phyloP scores from a whole-genome alignment of 192 early-diverging fungal species.

The Linnemannia schmuckeri region DNA sequence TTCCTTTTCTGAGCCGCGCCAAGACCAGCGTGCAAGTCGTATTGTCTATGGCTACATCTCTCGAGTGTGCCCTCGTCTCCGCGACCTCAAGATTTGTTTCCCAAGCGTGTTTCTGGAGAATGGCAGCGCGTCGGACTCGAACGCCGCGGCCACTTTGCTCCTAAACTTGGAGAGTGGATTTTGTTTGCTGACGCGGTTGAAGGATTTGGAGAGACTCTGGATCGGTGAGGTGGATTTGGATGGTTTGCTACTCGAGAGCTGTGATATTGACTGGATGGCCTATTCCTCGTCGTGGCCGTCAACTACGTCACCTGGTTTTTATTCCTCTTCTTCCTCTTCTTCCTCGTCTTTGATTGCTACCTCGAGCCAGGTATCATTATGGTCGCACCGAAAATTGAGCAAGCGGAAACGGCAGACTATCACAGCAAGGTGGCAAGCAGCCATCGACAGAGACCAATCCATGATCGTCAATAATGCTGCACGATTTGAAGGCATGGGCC shows the following conservation, averaged over 20 bases:
- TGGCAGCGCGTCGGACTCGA: neutral
- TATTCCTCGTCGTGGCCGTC: neutral
- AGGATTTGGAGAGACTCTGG: neutral
- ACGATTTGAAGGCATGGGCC: neutral
- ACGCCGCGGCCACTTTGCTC: neutral
- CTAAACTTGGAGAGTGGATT: neutral
- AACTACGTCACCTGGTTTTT: neutral
- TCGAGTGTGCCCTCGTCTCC: neutral
- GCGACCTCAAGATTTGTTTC: neutral
- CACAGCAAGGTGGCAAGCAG: neutral
- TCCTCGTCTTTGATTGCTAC: neutral
- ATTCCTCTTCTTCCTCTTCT: too few species aligned
- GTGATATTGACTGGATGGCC: neutral
- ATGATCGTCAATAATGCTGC: neutral
- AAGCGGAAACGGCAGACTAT: neutral
- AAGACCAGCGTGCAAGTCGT: neutral
- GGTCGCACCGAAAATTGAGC: neutral
- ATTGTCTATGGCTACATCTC: neutral
- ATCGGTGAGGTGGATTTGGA: neutral
- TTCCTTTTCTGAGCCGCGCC: neutral
- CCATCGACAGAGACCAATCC: neutral
- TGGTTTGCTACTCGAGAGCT: neutral
- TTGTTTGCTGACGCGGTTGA: neutral
- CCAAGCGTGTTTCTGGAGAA: neutral
- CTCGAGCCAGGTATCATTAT: neutral